Evolutionary conservation across 805 yeast genomes (phyloP), one percentile per base, ranked within the genome.

Genomic region (Saccharomycopsis olivae): DNA sequence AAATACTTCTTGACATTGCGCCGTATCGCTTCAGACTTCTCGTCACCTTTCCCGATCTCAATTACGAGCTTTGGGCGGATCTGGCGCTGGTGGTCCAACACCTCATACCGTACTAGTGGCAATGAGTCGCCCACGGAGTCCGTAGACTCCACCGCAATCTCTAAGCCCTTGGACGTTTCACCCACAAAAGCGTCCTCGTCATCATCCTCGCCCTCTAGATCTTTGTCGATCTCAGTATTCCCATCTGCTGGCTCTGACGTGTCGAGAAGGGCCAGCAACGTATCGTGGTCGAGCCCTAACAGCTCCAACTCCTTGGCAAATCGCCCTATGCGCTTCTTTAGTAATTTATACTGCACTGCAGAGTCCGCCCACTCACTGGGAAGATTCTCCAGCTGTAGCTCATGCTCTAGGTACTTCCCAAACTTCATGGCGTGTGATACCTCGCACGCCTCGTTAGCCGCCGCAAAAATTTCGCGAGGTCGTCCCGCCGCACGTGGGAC

Each of bases 331-430:
- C 75, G 66, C 53, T 81, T 82, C 53, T 81, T 81, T 43, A 81
- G 55, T 3, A 74, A 68, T 54, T 81, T 81, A 54, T 81, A 81
- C 48, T 79, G 83, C 34, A 81, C 79, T 11, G 87, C 83, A 5
- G 73, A 69, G 21, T 64, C 68, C 0, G 71, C 60, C 92, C 92
- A 81, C 17, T 73, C 78, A 20, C 61, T 64, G 4, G 89, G 89
- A 13, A 80, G 63, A 2, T 69, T 66, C 36, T 75, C 79, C 40
- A 71, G 78, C 28, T 62, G 63, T 18, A 82, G 64, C 2, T 75
- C 69, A 49, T 77, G 73, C 52, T 81, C 80, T 41, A 78, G 70
- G 4, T 71, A 68, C 54, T 81, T 82, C 3, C 85, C 88, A 54
- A 82, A 81, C 66, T 81, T 82, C 89, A 82, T 82, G n/a, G n/a